Conservation (phyloP, 345 rosid genomes). For the Dimocarpus longan region DNA sequence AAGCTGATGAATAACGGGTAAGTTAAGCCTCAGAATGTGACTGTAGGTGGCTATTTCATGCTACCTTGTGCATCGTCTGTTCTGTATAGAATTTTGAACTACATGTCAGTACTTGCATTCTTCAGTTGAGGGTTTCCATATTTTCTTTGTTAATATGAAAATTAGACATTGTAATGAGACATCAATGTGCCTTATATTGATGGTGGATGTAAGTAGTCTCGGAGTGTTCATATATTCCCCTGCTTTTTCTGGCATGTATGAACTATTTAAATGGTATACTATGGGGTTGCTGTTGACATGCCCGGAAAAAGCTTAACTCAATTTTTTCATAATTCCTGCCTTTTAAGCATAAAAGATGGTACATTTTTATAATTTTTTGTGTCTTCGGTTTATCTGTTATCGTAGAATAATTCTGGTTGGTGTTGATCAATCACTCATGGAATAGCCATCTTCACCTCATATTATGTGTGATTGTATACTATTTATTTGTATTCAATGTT, state of each 20-base stretch:
- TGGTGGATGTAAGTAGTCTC: slow-evolving; percentile 13
- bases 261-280: neutral
- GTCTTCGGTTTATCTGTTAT: neutral
- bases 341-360: neutral
- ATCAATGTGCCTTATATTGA: neutral
- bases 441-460: neutral
- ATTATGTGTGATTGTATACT: neutral
- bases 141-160: slow-evolving; percentile 9
- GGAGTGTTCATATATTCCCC: neutral
- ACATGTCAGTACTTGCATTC: neutral
- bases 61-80: slow-evolving; percentile 11
- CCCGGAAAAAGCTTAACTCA: neutral
- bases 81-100: neutral
- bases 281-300: neutral
- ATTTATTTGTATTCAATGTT: neutral
- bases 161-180: slow-evolving; percentile 1
- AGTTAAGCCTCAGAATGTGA: neutral
- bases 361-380: neutral
- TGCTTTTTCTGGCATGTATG: neutral
- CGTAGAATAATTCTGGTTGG: neutral
- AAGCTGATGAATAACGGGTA: slow-evolving; percentile 44
- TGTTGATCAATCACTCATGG: neutral
- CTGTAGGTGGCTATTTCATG: neutral
- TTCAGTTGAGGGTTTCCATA: neutral
- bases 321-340: neutral